Evolutionary conservation across 352 stramenopile genomes (phyloP), one percentile per base, ranked within the genome.

Genomic region (Pythium dissimile): DNA sequence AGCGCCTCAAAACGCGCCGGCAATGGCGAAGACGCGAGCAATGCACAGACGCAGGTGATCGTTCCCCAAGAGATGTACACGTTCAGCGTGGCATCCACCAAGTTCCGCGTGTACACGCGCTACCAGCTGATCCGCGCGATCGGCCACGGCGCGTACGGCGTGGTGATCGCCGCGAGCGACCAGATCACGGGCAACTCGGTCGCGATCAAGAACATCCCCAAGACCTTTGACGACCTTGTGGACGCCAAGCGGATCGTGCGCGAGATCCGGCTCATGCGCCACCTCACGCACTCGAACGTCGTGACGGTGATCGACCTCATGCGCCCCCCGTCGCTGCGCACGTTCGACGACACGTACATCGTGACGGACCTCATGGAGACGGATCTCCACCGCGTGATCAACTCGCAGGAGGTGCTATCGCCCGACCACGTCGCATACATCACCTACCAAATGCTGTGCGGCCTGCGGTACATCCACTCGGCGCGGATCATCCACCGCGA

Each of bases 401-500:
- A 89, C 50, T 92, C 80, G 2, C 64, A 77, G 18, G 80, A 94
- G 45, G 49, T 64, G 21, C 54, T 94, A 0, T 88, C 80, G 12
- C 75, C 69, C 20, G 82, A 92, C 43, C 84, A 94, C 64, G 84
- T 92, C 39, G 80, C 78, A 23, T 94, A 89, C 43, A 80, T 95
- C 42, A 83, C 79, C 59, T 95, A 93, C 66, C 84, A 95, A 59
- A 60, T 95, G 54, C 68, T 94, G 8, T 88, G 75, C 52, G 86
- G 71, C 11, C 61, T 95, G 21, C 73, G 76, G 21, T 94, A 92
- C 69, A 88, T 94, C 41, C 86, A 95, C 70, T 91, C 80, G n/a
- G 83, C 81, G n/a, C 66, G 87, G 41, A 84, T 95, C 55, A 71
- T 95, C 45, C 86, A 95, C 37, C 79, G 84, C 7, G 96, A 99